phyloP scores from a whole-genome alignment of 352 stramenopile species.

The Blastocystis sp. region DNA sequence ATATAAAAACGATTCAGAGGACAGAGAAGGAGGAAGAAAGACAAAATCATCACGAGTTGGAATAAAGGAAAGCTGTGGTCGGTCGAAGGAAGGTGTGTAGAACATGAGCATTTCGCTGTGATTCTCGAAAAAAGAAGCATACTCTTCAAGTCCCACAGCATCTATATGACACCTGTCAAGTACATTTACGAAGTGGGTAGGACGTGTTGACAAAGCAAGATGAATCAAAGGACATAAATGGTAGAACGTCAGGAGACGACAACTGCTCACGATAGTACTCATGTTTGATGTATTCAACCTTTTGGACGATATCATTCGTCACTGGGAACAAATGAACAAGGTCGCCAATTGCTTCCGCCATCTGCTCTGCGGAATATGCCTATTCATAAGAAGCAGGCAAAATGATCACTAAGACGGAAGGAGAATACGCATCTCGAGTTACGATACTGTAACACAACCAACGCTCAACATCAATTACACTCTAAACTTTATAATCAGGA shows the following conservation, averaged over 20 bases:
- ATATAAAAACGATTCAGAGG: background rate
- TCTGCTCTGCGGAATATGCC: background rate
- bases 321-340: background rate
- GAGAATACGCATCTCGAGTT: background rate
- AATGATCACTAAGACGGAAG: background rate
- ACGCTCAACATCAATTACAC: background rate
- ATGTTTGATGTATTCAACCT: slow-evolving; percentile 10
- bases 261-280: slow-evolving; percentile 43
- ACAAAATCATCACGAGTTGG: slow-evolving; percentile 6
- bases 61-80: background rate
- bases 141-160: background rate
- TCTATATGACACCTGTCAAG: background rate
- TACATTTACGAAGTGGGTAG: background rate
- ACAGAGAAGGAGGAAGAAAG: slow-evolving; percentile 14
- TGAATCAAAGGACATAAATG: slow-evolving; percentile 26
- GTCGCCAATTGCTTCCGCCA: background rate
- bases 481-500: background rate
- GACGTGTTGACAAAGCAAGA: background rate
- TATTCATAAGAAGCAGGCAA: background rate
- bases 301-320: background rate
- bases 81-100: slow-evolving; percentile 6
- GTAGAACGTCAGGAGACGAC: slow-evolving; percentile 19
- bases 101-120: background rate
- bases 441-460: slow-evolving; percentile 9
- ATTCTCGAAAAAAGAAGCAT: background rate